Conservation (phyloP, 2,329 filamentous ascomycete genomes). For the Rutstroemia sp. region DNA sequence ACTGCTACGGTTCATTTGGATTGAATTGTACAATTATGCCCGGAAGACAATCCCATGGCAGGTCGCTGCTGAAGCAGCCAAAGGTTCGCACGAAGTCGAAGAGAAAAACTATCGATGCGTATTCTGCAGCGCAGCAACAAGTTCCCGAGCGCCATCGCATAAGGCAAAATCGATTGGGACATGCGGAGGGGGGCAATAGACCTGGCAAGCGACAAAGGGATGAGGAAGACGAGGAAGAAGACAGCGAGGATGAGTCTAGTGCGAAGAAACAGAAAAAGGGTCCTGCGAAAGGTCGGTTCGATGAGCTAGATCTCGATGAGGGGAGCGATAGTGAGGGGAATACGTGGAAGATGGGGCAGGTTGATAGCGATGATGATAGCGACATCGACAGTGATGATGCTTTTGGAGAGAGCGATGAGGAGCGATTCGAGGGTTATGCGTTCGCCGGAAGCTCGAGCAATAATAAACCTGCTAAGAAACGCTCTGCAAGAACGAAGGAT, state of each 20-base stretch:
- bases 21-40: constrained; percentile 23
- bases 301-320: constrained; percentile 43
- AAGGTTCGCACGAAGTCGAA: constrained; percentile 41
- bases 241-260: constrained; percentile 32
- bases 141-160: constrained; percentile 45
- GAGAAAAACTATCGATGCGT: constrained; percentile 43
- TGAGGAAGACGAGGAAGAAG: constrained; percentile 40
- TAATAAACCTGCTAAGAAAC: constrained; percentile 44
- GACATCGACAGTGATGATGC: constrained; percentile 67
- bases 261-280: constrained; percentile 29
- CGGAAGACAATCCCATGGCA: constrained; percentile 31
- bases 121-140: constrained; percentile 55
- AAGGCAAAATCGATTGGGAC: constrained; percentile 50
- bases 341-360: constrained; percentile 58
- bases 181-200: constrained; percentile 37
- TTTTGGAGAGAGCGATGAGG: constrained; percentile 64
- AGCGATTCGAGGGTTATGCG: constrained; percentile 59
- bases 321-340: constrained; percentile 65
- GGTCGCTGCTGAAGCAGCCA: constrained; percentile 23
- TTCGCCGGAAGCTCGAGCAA: constrained; percentile 47
- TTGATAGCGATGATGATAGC: constrained; percentile 59
- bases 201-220: constrained; percentile 32
- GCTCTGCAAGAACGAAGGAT: constrained; percentile 36
- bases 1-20: background rate
- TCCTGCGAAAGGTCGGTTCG: constrained; percentile 25